Evolutionary conservation across 139 green algal genomes (phyloP), one percentile per base, ranked within the genome.

Genomic region (Pycnococcus provasolii): DNA sequence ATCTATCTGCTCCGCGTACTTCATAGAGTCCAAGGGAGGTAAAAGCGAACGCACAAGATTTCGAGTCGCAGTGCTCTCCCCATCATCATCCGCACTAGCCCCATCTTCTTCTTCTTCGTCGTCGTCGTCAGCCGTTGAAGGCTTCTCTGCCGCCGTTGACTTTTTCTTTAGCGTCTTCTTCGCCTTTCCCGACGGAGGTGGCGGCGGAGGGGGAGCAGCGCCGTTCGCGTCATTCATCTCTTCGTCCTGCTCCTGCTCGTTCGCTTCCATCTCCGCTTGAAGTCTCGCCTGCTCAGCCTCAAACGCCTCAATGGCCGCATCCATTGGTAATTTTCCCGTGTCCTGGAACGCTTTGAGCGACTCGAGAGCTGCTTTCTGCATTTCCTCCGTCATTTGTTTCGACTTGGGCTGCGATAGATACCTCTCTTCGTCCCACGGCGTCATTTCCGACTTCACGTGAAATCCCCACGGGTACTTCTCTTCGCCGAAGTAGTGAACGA

Each of bases 301-400:
- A 39, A 60, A 39, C 53, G 1, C 5, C 7, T 45, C 7, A 62
- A 62, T 62, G 55, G 7, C 44, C 41, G 5, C 41, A 48, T 7
- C 7, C 5, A 41, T 62, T 62, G 45, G 45, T 62, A 62, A 62
- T 62, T 0, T 48, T 62, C 41, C 45, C 55, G 55, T 41, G 55
- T 62, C 7, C 55, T 48, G 6, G 7, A 62, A 62, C 13, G 7
- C 7, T 62, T 7, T 40, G 5, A 40, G 26, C 26, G 26, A 26
- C 26, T 26, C 26, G 26, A 40, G 6, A 62, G 55, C 44, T 48
- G 6, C 55, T 62, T 40, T 6, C 55, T 48, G 6, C 55, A 48
- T 6, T 40, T 8, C 55, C 5, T 8, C 55, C 45, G 3, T 6
- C 26, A 26, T 26, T n/a, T n/a, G n/a, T n/a, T n/a, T 13, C 4